Evolutionary conservation across 345 rosid species (phyloP), one percentile per base, ranked within the genome.

Genomic region (Trapa bicornis): DNA sequence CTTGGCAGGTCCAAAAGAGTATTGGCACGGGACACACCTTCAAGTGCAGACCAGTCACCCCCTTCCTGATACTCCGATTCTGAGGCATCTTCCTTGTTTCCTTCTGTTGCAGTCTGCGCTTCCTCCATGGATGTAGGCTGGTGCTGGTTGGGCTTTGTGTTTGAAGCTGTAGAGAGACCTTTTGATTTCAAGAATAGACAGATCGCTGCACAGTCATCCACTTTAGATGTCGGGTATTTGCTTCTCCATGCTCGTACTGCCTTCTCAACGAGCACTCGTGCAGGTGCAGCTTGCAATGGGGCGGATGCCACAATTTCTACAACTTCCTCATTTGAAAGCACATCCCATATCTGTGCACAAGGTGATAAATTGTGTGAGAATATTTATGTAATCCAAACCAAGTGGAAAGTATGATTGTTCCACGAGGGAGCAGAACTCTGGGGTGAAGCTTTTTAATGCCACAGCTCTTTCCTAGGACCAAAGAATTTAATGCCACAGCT

Each of bases 151-250:
- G 81, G 61, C 65, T 78, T 72, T 66, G 78, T 66, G 15, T 62
- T 76, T 47, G 87, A 80, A 42, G 90, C 80, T 5, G 84, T 69
- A 12, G 83, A 77, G 36, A 79, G 16, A 58, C 74, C 76, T 68
- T 82, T 42, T 4, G 89, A 73, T 78, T 83, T 79, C 0, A 95
- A 85, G 83, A 84, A 95, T 75, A 95, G 87, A 82, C 99, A 95
- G 70, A 95, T 94, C 1, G 81, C 99, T 0, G 99, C 99, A 67
- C 99, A 95, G 76, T 95, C 99, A 65, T 95, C 99, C 0, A 91
- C 83, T 79, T 91, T 95, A 17, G 97, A 87, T 54, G 97, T 83
- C 0, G 99, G 96, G 82, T 89, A 95, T 73, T 89, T 91, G 81
- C 70, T 76, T 79, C 87, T 91, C 99, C 99, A 95, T 37, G 94